phyloP scores from a whole-genome alignment of 495 filamentous ascomycete species.

The Hypoxylon fragiforme region DNA sequence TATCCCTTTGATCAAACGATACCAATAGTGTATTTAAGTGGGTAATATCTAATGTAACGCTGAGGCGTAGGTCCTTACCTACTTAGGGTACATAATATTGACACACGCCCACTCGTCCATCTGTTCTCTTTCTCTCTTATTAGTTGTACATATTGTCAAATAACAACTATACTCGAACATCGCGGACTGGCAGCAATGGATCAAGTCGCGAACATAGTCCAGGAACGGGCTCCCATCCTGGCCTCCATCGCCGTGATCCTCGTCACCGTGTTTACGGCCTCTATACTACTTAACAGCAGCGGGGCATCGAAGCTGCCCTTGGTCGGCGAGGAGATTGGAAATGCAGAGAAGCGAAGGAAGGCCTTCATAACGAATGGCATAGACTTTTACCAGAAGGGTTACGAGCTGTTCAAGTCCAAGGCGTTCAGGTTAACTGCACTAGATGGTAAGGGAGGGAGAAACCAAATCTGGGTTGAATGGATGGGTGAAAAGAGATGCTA shows the following conservation, averaged over 20 bases:
- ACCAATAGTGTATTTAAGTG: no score
- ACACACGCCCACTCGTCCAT: no score
- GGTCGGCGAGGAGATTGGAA: conserved; percentile 36
- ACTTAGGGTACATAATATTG: no score
- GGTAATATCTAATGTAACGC: no score
- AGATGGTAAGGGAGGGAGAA: conserved; percentile 23
- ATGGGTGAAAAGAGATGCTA: background rate
- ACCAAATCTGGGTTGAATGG: background rate
- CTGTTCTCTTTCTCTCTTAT: no score
- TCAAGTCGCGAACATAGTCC: conserved; percentile 10
- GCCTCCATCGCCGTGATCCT: conserved; percentile 29
- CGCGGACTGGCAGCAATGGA: conserved; percentile 14
- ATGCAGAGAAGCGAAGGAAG: conserved; percentile 39
- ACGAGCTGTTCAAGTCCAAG: conserved; percentile 43
- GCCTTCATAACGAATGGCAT: conserved; percentile 32
- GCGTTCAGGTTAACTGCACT: conserved; percentile 39
- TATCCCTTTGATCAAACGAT: no score
- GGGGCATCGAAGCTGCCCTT: conserved; percentile 33
- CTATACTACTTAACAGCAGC: conserved; percentile 11
- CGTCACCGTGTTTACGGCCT: conserved; percentile 30
- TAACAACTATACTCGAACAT: background rate
- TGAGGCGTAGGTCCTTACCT: no score
- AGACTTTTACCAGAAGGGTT: conserved; percentile 40
- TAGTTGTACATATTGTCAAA: background rate
- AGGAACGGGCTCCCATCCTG: conserved; percentile 35